A percentile compares a stretch with the other conserved stretches of the same genome.
Evolutionary conservation across 768 basidiomycete species (phyloP).

Genomic region (Leucocoprinus sp.): DNA sequence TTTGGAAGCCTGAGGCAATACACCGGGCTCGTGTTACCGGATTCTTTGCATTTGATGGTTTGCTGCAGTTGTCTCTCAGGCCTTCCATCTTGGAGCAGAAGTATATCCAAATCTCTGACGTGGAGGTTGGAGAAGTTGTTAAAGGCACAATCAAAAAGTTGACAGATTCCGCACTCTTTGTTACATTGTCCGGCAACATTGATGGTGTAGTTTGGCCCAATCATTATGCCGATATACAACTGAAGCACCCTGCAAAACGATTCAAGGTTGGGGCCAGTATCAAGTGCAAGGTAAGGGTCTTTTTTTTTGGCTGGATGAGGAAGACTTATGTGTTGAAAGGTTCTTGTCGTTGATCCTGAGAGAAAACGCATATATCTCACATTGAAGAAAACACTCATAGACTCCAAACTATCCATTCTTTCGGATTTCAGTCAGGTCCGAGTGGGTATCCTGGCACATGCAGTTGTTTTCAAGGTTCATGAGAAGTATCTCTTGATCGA

Average conservation of each 20-base stretch:
- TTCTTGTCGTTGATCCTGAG: constrained; percentile 75
- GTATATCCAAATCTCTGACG: constrained; percentile 75
- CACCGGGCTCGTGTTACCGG: constrained; percentile 87
- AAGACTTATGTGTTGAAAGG: constrained; percentile 30
- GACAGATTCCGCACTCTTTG: constrained; percentile 72
- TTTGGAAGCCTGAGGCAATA: constrained; percentile 71
- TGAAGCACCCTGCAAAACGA: constrained; percentile 87
- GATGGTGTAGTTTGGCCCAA: constrained; percentile 92
- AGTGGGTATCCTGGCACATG: constrained; percentile 68
- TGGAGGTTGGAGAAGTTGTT: constrained; percentile 78
- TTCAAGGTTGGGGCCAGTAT: constrained; percentile 80
- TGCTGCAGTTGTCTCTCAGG: constrained; percentile 83
- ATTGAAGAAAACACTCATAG: constrained; percentile 83
- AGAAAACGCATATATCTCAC: constrained; percentile 80
- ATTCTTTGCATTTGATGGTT: constrained; percentile 76
- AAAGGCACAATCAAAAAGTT: constrained; percentile 86
- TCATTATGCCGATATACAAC: constrained; percentile 90
- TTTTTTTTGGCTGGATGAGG: background rate
- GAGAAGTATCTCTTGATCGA: constrained; percentile 81
- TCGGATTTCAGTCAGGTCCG: constrained; percentile 57
- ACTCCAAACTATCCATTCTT: constrained; percentile 69
- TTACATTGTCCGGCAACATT: constrained; percentile 78
- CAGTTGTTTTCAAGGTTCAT: constrained; percentile 74
- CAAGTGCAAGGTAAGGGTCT: constrained; percentile 68
- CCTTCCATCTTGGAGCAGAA: constrained; percentile 76